Conservation (phyloP, 257 asterid species). For the Leptodermis oblonga region DNA sequence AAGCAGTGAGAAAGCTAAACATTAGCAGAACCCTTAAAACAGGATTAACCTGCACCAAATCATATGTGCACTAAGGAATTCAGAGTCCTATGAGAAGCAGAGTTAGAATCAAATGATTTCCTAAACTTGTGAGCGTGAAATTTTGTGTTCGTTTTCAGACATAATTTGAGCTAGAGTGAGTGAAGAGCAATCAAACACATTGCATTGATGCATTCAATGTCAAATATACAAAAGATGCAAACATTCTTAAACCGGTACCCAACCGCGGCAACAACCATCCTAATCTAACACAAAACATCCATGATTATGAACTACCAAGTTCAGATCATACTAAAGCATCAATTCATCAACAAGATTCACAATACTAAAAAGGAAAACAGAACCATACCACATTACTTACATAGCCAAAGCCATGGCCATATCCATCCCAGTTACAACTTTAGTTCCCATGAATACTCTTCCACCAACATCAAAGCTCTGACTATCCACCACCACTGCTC, state of each 20-base stretch:
- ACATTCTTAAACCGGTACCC: background rate
- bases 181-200: background rate
- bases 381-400: background rate
- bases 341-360: background rate
- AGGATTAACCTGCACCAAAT: background rate
- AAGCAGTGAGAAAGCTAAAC: background rate
- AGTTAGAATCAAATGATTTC: background rate
- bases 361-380: background rate
- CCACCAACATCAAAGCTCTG: conserved; percentile 6
- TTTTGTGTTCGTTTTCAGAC: too few relatives aligned
- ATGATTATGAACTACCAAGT: background rate
- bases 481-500: conserved; percentile 43
- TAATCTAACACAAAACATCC: background rate
- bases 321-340: background rate
- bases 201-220: background rate
- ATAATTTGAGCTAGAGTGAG: background rate
- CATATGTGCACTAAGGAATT: background rate
- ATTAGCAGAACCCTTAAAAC: background rate
- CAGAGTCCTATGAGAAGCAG: background rate
- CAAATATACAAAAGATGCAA: background rate
- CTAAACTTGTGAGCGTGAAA: too few relatives aligned
- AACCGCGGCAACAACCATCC: background rate
- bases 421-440: background rate
- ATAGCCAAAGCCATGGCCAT: background rate
- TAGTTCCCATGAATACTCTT: background rate